These are phyloP conservation scores for Euphorbia peplus DNA, from an alignment of 345 rosid species.

Conservation along the genomic window DNA sequence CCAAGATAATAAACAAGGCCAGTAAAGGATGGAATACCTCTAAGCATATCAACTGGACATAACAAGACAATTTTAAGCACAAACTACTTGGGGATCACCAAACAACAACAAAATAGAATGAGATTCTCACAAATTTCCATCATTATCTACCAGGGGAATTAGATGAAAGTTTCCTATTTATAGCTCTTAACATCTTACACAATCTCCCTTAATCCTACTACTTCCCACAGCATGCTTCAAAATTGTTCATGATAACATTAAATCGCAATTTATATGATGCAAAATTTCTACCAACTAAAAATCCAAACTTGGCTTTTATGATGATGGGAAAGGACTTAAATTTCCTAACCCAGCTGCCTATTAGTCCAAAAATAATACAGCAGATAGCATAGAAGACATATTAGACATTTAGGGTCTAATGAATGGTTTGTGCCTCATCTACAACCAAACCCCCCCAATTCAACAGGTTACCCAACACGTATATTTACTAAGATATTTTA, in stretches of 20 bases:
- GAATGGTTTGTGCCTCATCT: background rate
- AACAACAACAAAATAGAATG: background rate
- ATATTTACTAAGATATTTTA: background rate
- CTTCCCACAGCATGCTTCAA: background rate
- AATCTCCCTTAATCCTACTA: background rate
- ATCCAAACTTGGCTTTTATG: background rate
- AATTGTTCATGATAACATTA: background rate
- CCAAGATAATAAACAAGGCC: background rate
- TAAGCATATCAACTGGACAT: background rate
- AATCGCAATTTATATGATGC: background rate
- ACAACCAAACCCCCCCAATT: no score
- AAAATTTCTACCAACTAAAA: background rate
- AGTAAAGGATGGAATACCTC: background rate
- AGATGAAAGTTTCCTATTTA: no score
- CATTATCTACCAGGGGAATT: background rate
- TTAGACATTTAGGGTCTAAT: background rate
- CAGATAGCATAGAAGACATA: background rate
- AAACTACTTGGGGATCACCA: background rate
- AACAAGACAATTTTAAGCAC: background rate
- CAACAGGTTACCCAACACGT: no score
- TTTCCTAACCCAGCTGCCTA: background rate
- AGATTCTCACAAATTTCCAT: background rate
- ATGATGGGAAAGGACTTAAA: background rate
- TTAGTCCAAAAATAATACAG: background rate
- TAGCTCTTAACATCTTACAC: background rate